Conservation (phyloP, 306 rosid species). For the Quercus wislizeni region DNA sequence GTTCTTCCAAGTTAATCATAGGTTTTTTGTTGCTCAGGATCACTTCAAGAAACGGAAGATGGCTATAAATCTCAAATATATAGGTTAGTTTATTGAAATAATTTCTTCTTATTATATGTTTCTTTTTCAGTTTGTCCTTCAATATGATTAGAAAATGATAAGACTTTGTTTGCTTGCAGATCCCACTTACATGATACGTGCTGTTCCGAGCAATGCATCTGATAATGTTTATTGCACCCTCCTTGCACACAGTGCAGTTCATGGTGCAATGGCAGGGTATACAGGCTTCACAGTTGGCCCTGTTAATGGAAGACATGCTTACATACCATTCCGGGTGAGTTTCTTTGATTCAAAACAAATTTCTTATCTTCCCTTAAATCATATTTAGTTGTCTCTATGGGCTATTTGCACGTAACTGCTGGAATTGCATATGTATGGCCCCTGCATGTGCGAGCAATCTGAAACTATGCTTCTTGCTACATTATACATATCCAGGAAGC, state of each 20-base stretch:
- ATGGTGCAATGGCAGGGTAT: constrained; percentile 79
- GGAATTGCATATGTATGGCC: no score
- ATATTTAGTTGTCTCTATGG: neutral
- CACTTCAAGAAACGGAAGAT: constrained; percentile 44
- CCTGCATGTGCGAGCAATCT: no score
- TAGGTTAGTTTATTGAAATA: constrained; percentile 37
- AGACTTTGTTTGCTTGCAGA: constrained; percentile 35
- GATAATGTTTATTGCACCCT: constrained; percentile 69
- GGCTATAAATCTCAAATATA: constrained; percentile 59
- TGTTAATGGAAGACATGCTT: constrained; percentile 62
- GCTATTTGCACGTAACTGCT: no score
- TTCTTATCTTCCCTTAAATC: neutral
- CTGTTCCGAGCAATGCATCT: constrained; percentile 67
- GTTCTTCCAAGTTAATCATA: neutral
- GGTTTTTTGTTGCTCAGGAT: constrained; percentile 38
- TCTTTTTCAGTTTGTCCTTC: no score
- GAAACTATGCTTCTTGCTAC: no score
- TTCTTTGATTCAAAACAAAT: neutral
- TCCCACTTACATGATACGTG: constrained; percentile 84
- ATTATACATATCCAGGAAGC: no score
- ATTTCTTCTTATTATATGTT: neutral
- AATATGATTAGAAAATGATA: neutral
- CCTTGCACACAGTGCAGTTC: constrained; percentile 71
- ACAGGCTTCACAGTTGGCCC: constrained; percentile 70
- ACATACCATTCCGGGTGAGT: constrained; percentile 69